These are phyloP conservation scores for Lachancea cidri DNA, from an alignment of 805 yeast genomes.

Conservation along the genomic window DNA sequence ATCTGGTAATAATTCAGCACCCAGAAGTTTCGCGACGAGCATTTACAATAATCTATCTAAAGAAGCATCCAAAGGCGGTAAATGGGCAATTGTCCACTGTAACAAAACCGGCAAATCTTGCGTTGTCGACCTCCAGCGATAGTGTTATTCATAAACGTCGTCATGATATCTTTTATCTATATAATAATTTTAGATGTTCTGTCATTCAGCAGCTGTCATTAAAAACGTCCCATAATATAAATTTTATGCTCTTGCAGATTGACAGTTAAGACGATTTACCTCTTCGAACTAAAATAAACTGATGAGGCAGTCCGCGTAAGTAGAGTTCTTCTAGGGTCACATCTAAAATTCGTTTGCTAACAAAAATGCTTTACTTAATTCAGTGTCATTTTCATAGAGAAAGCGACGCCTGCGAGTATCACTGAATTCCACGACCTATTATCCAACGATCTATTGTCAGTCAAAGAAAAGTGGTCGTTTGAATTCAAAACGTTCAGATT, in stretches of 20 bases:
- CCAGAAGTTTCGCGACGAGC: conserved; percentile 71
- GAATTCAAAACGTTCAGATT: conserved; percentile 29
- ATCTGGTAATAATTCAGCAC: conserved; percentile 71
- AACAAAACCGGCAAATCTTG: conserved; percentile 71
- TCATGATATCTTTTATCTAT: too few relatives aligned
- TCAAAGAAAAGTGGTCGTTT: conserved; percentile 28
- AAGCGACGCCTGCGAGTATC: conserved; percentile 29
- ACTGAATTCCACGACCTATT: conserved; percentile 28
- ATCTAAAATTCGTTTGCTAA: not conserved
- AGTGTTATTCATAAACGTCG: too few relatives aligned
- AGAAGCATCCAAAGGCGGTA: conserved; percentile 66
- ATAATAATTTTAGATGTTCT: too few relatives aligned
- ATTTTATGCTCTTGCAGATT: too few relatives aligned
- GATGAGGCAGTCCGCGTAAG: conserved; percentile 8
- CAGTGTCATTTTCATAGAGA: conserved; percentile 30
- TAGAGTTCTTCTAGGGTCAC: not conserved
- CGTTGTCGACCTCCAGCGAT: conserved; percentile 61
- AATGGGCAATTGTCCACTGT: conserved; percentile 73
- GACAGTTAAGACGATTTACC: too few relatives aligned
- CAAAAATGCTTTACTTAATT: not conserved
- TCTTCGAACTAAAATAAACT: too few relatives aligned
- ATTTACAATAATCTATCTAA: conserved; percentile 68
- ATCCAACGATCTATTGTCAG: conserved; percentile 19
- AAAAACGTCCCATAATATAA: too few relatives aligned
- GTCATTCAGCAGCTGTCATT: too few relatives aligned